phyloP scores from a whole-genome alignment of 441 rosid species.

The Gossypium aridum region DNA sequence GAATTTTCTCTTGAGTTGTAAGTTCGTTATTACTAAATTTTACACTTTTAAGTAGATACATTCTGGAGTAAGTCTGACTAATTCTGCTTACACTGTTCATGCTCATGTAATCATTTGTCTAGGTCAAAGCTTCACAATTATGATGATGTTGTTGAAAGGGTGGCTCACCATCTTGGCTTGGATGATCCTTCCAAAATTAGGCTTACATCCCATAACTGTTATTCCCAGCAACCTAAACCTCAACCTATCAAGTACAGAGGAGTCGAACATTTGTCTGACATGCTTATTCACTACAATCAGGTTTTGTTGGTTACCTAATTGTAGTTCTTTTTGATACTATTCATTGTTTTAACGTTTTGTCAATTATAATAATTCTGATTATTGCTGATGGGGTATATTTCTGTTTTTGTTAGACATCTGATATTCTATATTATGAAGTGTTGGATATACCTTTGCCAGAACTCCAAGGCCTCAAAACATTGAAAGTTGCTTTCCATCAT shows the following conservation, averaged over 20 bases:
- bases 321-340: constrained; percentile 9
- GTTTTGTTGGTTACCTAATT: constrained; percentile 23
- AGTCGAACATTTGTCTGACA: constrained; percentile 57
- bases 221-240: constrained; percentile 79
- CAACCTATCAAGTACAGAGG: constrained; percentile 73
- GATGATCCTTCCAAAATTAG: constrained; percentile 72
- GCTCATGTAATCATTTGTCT: constrained; percentile 13
- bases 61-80: background rate
- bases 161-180: constrained; percentile 50
- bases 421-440: constrained; percentile 67
- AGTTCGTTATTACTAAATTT: constrained; percentile 22
- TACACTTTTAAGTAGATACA: constrained; percentile 1
- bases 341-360: constrained; percentile 2
- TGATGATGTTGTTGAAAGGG: constrained; percentile 71
- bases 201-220: constrained; percentile 69
- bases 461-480: constrained; percentile 63
- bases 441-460: constrained; percentile 76
- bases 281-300: constrained; percentile 78
- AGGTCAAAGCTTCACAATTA: constrained; percentile 67
- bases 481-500: constrained; percentile 69
- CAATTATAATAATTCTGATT: background rate
- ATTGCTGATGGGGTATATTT: constrained; percentile 10
- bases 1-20: constrained; percentile 67
- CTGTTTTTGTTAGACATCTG: constrained; percentile 45
- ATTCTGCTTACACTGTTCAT: background rate